Percentiles rank a stretch among this genome's conserved stretches.
These are phyloP conservation scores for Meira miltonrushii DNA, from an alignment of 1,284 basidiomycete genomes.

Conservation along the genomic window DNA sequence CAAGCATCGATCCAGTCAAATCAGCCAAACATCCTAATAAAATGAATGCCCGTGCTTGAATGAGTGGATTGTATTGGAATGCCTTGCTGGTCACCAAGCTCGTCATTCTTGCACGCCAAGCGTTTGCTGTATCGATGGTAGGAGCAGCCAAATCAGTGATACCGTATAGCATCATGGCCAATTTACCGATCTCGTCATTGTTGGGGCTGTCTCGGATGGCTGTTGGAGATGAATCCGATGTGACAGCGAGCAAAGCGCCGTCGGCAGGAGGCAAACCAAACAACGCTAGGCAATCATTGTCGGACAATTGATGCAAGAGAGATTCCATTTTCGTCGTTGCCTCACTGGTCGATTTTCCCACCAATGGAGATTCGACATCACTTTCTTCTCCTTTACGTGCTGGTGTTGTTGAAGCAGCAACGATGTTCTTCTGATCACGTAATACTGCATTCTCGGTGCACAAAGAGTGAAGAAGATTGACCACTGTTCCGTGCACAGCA, in stretches of 20 bases:
- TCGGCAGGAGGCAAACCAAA: slow-evolving; percentile 33
- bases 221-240: slow-evolving; percentile 25
- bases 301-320: slow-evolving; percentile 31
- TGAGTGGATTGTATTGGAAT: slow-evolving; percentile 83
- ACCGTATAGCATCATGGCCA: slow-evolving; percentile 39
- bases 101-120: slow-evolving; percentile 91
- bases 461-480: slow-evolving; percentile 47
- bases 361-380: too few species aligned
- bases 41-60: slow-evolving; percentile 83
- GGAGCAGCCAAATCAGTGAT: slow-evolving; percentile 41
- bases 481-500: slow-evolving; percentile 40
- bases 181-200: slow-evolving; percentile 37
- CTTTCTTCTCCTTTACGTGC: background rate
- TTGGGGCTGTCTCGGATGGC: slow-evolving; percentile 34
- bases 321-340: slow-evolving; percentile 21
- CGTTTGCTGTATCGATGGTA: slow-evolving; percentile 67
- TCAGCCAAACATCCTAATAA: slow-evolving; percentile 72
- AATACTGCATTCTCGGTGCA: slow-evolving; percentile 38
- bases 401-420: background rate
- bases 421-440: background rate
- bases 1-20: slow-evolving; percentile 39
- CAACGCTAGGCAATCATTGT: slow-evolving; percentile 30
- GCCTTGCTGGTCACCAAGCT: slow-evolving; percentile 83
- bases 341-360: background rate
- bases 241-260: slow-evolving; percentile 8